Evolutionary conservation across 805 yeast species (phyloP), one percentile per base, ranked within the genome.

Genomic region (Yamadazyma ubonensis): DNA sequence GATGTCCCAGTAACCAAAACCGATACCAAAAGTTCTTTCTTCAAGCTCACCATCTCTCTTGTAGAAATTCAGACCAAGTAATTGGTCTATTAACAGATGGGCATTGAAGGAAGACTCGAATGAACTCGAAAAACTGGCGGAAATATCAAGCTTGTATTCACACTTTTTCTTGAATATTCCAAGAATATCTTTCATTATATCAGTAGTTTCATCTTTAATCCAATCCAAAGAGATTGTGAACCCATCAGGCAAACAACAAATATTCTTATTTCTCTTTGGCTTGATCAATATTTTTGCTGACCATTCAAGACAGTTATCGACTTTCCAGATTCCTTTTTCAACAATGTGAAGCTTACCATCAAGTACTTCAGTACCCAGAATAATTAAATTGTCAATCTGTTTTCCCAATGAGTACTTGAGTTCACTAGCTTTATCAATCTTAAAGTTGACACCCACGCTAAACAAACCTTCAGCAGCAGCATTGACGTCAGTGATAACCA

Each of bases 171-270:
- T 35, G 34, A 44, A 44, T 4, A 41, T 22, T 6, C 29, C 27
- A 10, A 33, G 19, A 18, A 41, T 28, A 19, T 31, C 41, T 8
- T 17, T 31, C 4, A 34, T 15, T 14, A 34, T 16, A 17, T 40
- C 44, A 28, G 33, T 36, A 5, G 26, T 25, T 14, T 26, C 21
- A 20, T 44, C 39, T 17, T 21, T 21, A 16, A 29, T 15, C 49
- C 46, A 45, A 6, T 42, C 44, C 33, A 42, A 42, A n/a, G 42
- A 28, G 36, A 58, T 51, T 12, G 44, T 42, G 42, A 58, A 55
- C 25, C 43, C 47, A 21, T 44, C 38, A 23, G 61, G 63, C 36
- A 58, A 52, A 49, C 61, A 57, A 49, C 52, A 52, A 39, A 47
- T 45, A 25, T 50, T 51, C 14, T 39, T 28, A 15, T 46, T 35